Percentiles rank a stretch among this genome's conserved stretches.
These are phyloP conservation scores for Avicennia marina DNA, from an alignment of 257 asterid genomes.

Conservation along the genomic window DNA sequence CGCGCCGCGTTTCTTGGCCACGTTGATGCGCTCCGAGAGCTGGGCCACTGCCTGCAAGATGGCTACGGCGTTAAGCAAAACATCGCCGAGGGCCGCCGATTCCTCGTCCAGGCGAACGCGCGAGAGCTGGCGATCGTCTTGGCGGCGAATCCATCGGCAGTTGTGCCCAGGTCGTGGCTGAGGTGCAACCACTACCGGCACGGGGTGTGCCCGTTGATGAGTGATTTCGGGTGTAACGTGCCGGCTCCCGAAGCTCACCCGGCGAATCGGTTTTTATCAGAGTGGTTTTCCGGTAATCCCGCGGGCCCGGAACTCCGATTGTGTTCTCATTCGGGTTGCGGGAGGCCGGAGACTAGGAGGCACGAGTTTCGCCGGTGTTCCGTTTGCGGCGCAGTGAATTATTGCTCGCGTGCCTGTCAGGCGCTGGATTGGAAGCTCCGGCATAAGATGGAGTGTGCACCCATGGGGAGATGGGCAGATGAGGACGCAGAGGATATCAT, in stretches of 20 bases:
- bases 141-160: slow-evolving; percentile 45
- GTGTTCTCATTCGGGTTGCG: slow-evolving; percentile 87
- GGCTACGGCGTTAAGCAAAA: slow-evolving; percentile 95
- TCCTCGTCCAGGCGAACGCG: slow-evolving; percentile 92
- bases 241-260: slow-evolving; percentile 83
- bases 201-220: slow-evolving; percentile 57
- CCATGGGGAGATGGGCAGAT: slow-evolving; percentile 49
- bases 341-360: slow-evolving; percentile 81
- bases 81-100: slow-evolving; percentile 79
- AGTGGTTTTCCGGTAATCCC: slow-evolving; percentile 48
- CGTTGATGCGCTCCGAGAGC: slow-evolving; percentile 91
- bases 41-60: slow-evolving; percentile 96
- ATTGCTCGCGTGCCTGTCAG: slow-evolving; percentile 97
- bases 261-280: slow-evolving; percentile 60
- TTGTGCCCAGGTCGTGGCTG: slow-evolving; percentile 53
- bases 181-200: slow-evolving; percentile 53
- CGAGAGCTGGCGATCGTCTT: slow-evolving; percentile 84
- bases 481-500: slow-evolving; percentile 23
- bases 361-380: slow-evolving; percentile 93
- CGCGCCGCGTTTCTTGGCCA: slow-evolving; percentile 95
- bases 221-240: slow-evolving; percentile 90
- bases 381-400: slow-evolving; percentile 87
- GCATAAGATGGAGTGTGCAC: slow-evolving; percentile 76
- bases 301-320: slow-evolving; percentile 47
- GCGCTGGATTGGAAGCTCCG: slow-evolving; percentile 96